A percentile compares a stretch with the other conserved stretches of the same genome.
Conservation (phyloP, 129 eudicot species). For the Saposhnikovia divaricata region DNA sequence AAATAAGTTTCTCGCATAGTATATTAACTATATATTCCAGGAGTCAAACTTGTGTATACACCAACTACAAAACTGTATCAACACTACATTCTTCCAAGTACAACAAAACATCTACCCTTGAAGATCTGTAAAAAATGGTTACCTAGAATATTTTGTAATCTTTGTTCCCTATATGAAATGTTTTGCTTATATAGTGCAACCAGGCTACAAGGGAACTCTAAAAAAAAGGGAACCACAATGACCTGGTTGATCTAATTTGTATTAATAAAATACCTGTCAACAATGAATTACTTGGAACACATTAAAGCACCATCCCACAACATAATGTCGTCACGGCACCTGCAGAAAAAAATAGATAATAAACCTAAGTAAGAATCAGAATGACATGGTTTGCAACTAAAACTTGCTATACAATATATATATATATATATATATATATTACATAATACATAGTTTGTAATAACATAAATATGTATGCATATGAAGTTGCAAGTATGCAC, state of each 20-base stretch:
- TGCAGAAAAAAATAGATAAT: constrained; percentile 14
- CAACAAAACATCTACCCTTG: background rate
- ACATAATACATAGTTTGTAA: no score
- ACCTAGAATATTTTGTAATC: background rate
- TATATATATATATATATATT: no score
- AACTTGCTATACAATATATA: no score
- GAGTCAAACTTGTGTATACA: background rate
- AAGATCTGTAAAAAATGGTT: background rate
- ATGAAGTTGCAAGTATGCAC: no score
- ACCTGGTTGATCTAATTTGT: constrained; percentile 27
- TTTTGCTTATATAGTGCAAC: constrained; percentile 26
- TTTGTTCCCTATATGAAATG: background rate
- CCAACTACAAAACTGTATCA: background rate
- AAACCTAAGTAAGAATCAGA: background rate
- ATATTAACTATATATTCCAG: background rate
- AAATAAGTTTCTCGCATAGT: background rate
- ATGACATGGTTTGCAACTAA: background rate
- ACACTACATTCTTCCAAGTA: background rate
- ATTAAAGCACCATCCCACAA: constrained; percentile 4
- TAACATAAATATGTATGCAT: no score
- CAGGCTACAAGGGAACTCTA: constrained; percentile 33
- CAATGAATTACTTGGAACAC: background rate
- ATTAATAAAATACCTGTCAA: background rate
- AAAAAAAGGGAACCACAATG: constrained; percentile 39
- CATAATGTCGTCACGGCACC: constrained; percentile 22